Conservation (phyloP, 2,329 filamentous ascomycete genomes). For the Hypoxylon rubiginosum region DNA sequence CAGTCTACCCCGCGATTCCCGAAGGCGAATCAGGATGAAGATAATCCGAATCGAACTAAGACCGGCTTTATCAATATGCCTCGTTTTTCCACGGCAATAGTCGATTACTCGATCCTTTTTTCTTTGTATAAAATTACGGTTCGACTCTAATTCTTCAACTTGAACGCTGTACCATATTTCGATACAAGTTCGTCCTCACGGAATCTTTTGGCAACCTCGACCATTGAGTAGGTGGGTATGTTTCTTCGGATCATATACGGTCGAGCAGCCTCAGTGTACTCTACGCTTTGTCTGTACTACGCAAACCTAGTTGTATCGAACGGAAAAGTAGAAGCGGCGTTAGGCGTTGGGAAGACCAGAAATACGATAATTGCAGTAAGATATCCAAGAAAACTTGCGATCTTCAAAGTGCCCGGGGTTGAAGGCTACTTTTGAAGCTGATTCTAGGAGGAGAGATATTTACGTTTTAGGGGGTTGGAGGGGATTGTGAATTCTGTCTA, state of each 20-base stretch:
- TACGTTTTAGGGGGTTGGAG: background rate
- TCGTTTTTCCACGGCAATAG: background rate
- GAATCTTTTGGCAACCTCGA: background rate
- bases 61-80: background rate
- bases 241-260: slow-evolving; percentile 1
- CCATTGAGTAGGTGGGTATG: background rate
- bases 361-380: background rate
- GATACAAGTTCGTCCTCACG: background rate
- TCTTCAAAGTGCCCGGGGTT: background rate
- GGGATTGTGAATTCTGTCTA: background rate
- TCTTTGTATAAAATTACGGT: background rate
- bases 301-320: background rate
- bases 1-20: slow-evolving; percentile 37
- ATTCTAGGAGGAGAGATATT: background rate
- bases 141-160: background rate
- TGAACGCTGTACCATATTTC: slow-evolving; percentile 6
- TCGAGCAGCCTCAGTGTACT: slow-evolving; percentile 2
- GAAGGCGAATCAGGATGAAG: slow-evolving; percentile 12
- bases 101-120: background rate
- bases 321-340: background rate
- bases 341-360: background rate
- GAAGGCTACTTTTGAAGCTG: background rate
- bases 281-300: slow-evolving; percentile 1
- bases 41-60: background rate
- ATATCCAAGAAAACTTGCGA: background rate